Percentiles rank a stretch among this genome's conserved stretches.
Evolutionary conservation across 1,284 basidiomycete genomes (phyloP).

Genomic region (Melampsora medusae): DNA sequence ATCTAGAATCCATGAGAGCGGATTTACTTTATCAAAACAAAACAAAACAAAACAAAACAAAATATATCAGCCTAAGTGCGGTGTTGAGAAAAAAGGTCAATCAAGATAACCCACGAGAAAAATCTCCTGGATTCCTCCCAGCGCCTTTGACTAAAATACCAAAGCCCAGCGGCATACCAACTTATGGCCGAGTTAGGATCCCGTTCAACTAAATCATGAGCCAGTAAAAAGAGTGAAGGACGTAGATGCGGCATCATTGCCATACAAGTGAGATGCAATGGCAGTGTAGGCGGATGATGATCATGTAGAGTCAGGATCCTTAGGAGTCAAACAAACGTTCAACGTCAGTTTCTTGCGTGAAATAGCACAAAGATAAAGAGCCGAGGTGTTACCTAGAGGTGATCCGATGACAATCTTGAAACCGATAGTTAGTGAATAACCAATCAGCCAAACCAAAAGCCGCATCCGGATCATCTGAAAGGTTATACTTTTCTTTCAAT

Average conservation of each 20-base stretch:
- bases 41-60: no score
- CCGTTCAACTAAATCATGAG: slow-evolving; percentile 88
- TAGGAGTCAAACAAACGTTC: slow-evolving; percentile 19
- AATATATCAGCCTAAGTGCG: neutral
- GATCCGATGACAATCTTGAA: slow-evolving; percentile 86
- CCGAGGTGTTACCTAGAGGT: slow-evolving; percentile 67
- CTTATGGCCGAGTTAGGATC: slow-evolving; percentile 87
- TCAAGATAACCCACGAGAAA: slow-evolving; percentile 67
- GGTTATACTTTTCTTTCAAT: slow-evolving; percentile 72
- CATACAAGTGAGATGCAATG: slow-evolving; percentile 95
- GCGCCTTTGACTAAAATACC: slow-evolving; percentile 83
- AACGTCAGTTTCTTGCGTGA: neutral
- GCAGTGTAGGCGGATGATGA: slow-evolving; percentile 79
- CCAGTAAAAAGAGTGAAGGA: slow-evolving; percentile 87
- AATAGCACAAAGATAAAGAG: neutral
- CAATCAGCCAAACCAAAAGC: slow-evolving; percentile 88
- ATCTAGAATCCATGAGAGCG: slow-evolving; percentile 91
- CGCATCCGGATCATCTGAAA: slow-evolving; percentile 87
- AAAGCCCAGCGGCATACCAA: slow-evolving; percentile 98
- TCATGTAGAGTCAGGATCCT: slow-evolving; percentile 78
- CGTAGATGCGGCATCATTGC: slow-evolving; percentile 86
- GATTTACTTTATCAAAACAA: slow-evolving; percentile 69
- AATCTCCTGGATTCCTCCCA: slow-evolving; percentile 86
- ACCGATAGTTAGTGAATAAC: slow-evolving; percentile 80
- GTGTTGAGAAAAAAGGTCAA: neutral